Percentiles rank a stretch among this genome's conserved stretches.
phyloP scores from a whole-genome alignment of 2,329 filamentous ascomycete species.

The Stromatinia cepivora region DNA sequence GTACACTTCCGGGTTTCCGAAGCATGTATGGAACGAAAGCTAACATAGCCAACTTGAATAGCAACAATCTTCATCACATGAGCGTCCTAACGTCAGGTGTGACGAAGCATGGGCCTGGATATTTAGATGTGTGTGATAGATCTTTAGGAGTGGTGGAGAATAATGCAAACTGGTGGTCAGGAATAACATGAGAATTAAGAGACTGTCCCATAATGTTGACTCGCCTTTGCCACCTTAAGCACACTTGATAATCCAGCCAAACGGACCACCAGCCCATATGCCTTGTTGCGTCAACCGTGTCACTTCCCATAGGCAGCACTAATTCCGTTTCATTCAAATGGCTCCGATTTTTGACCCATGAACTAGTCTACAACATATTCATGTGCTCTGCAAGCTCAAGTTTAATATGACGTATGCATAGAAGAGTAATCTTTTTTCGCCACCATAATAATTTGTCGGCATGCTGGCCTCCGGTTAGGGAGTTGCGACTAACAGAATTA shows the following conservation, averaged over 20 bases:
- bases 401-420: not conserved
- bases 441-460: not conserved
- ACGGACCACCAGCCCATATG: not conserved
- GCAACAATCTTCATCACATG: not conserved
- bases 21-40: not conserved
- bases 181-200: not conserved
- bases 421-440: not conserved
- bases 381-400: not conserved
- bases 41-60: not conserved
- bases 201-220: not conserved
- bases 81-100: not conserved
- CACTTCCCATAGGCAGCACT: not conserved
- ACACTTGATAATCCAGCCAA: not conserved
- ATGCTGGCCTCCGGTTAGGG: not conserved
- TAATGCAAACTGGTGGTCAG: not conserved
- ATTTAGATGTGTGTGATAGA: not conserved
- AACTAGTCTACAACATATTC: not conserved
- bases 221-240: not conserved
- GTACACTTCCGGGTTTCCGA: not conserved
- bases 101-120: not conserved
- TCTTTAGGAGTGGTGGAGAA: too few relatives aligned
- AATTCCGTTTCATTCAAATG: not conserved
- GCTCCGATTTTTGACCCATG: not conserved
- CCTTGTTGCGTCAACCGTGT: not conserved
- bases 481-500: not conserved